Evolutionary conservation across 2,329 filamentous ascomycete species (phyloP), one percentile per base, ranked within the genome.

Genomic region (Fragosphaeria purpurea): DNA sequence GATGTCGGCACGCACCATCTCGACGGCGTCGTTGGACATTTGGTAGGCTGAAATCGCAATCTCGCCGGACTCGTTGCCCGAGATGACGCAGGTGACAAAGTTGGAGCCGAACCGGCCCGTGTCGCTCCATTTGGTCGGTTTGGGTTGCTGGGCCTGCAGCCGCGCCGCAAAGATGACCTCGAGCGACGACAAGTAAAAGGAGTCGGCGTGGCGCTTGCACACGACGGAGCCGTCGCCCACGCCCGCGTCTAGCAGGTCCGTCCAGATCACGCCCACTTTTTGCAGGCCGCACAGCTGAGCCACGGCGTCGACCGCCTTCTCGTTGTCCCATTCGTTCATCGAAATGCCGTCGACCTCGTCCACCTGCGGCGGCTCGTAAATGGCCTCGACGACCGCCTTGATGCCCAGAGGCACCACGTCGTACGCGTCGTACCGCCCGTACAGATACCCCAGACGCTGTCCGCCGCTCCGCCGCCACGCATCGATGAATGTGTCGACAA

Each of bases 1-100:
- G 56, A 98, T 90, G 60, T 97, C 88, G 40, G 93, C 90, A 55
- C 86, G 79, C 32, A 95, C 88, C 93, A 98, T 98, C 66, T 98
- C 93, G 5, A 96, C 89, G 0, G 90, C 89, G 12, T 93, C 86
- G 59, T 96, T 95, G 1, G 91, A 95, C 56, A 88, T 90, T 67
- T 98, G 93, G 62, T 97, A 98, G 0, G 90, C 83, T 4, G 88
- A 87, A 55, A 98, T 87, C 13, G 83, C 78, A 58, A 98, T 97
- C 56, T 89, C 83, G 50, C 90, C 88, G 46, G 87, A 75, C 56
- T 93, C 87, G 60, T 97, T 91, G 44, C 91, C 91, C n/a, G 88
- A 91, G 54, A 98, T 77, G 42, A 98, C 82, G 66, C 93, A 98
- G 0, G 93, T 97, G 45, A 98, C 90, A 65, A 97, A 97, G 63